Evolutionary conservation across 768 basidiomycete species (phyloP).

Genomic region (Psilocybe subaeruginosa): DNA sequence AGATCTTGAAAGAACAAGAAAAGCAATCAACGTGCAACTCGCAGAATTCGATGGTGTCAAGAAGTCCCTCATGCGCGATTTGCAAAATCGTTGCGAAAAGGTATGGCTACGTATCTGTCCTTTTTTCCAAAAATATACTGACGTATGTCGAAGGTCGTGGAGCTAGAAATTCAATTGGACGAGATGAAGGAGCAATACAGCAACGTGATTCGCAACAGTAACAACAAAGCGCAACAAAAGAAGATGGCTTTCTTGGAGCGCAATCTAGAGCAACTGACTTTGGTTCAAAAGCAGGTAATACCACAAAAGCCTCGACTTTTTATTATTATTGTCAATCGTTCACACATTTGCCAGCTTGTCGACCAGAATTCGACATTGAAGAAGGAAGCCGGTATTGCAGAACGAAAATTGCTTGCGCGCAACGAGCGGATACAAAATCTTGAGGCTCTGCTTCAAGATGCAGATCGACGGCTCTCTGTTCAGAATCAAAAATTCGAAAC

Average conservation of each 20-base stretch:
- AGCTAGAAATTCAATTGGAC: conserved; percentile 97
- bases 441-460: conserved; percentile 90
- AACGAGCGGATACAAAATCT: conserved; percentile 98
- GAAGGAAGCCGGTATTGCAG: conserved; percentile 96
- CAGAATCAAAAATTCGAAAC: conserved; percentile 97
- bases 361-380: conserved; percentile 97
- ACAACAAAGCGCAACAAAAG: conserved; percentile 98
- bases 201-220: conserved; percentile 97
- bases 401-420: conserved; percentile 93
- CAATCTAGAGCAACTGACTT: conserved; percentile 91
- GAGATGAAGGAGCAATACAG: conserved; percentile 99
- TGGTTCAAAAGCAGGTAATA: conserved; percentile 94
- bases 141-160: conserved; percentile 75
- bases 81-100: conserved; percentile 99
- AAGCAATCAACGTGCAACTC: conserved; percentile 96
- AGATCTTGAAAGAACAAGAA: conserved; percentile 95
- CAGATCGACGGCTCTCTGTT: conserved; percentile 87
- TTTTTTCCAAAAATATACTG: conserved; percentile 1
- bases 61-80: conserved; percentile 97
- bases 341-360: conserved; percentile 66
- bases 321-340: conserved; percentile 18
- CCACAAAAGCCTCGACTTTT: not conserved
- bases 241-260: conserved; percentile 99
- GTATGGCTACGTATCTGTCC: conserved; percentile 39
- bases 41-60: conserved; percentile 99